Percentiles rank a stretch among this genome's conserved stretches.
Conservation (phyloP, 805 yeast species). For the Lachancea nothofagi region DNA sequence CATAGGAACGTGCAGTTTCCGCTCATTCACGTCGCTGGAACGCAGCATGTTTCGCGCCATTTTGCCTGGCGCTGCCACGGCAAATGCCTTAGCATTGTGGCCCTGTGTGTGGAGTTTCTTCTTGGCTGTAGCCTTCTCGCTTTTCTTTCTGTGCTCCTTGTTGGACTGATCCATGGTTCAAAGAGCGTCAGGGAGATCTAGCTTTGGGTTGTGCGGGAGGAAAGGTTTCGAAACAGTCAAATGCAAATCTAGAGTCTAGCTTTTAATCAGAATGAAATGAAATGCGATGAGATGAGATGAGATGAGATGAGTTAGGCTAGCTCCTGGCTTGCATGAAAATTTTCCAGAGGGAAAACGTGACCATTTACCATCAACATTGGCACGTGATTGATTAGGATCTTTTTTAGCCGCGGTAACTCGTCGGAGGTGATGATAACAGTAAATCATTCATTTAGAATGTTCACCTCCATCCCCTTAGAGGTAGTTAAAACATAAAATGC, state of each 20-base stretch:
- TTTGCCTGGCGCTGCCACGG: slow-evolving; percentile 79
- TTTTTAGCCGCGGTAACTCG: background rate
- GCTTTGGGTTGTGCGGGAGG: too few species aligned
- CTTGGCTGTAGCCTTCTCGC: slow-evolving; percentile 58
- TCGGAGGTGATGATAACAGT: background rate
- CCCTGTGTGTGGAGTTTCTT: slow-evolving; percentile 87
- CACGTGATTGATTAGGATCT: background rate
- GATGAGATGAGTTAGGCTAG: slow-evolving; percentile 3
- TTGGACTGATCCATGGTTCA: slow-evolving; percentile 58
- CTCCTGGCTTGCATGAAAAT: slow-evolving; percentile 8
- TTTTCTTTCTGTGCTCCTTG: slow-evolving; percentile 73
- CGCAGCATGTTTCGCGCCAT: slow-evolving; percentile 79
- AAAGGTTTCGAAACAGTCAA: too few species aligned
- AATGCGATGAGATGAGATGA: slow-evolving; percentile 19
- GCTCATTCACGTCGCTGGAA: slow-evolving; percentile 74
- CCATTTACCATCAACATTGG: background rate
- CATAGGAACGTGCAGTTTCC: slow-evolving; percentile 92
- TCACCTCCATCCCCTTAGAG: background rate
- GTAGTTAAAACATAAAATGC: background rate
- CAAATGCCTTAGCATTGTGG: slow-evolving; percentile 75
- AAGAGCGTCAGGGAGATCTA: too few species aligned
- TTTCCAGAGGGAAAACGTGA: background rate
- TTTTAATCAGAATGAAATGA: background rate
- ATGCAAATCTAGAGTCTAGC: background rate
- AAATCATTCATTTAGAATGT: too few species aligned